Percentiles rank a stretch among this genome's conserved stretches.
Evolutionary conservation across 2,329 filamentous ascomycete genomes (phyloP).

Genomic region (Pseudogymnoascus sp.): DNA sequence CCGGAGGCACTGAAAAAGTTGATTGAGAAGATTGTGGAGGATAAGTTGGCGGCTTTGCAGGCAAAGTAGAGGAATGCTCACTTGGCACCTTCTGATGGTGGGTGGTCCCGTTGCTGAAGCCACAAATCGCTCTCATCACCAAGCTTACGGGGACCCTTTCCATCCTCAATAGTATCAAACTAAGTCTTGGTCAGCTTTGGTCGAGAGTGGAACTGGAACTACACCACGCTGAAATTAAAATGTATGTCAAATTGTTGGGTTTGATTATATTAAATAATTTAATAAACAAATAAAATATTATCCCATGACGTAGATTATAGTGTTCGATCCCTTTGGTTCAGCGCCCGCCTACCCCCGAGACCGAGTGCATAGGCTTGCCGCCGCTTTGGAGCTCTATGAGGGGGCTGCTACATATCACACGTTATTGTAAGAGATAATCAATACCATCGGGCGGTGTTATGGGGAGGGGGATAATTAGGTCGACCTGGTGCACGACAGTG

Average conservation of each 20-base stretch:
- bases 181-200: neutral
- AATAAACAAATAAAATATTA: neutral
- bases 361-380: neutral
- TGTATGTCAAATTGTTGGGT: neutral
- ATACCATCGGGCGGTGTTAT: neutral
- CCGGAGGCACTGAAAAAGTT: constrained; percentile 59
- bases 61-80: neutral
- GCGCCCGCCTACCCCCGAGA: too few relatives aligned
- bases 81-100: neutral
- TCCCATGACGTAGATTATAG: neutral
- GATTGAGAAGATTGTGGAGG: constrained; percentile 66
- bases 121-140: neutral
- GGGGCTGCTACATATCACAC: too few relatives aligned
- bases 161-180: neutral
- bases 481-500: neutral
- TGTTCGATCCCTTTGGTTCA: too few relatives aligned
- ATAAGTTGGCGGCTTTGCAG: constrained; percentile 43
- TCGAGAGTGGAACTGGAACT: neutral
- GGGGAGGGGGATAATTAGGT: neutral
- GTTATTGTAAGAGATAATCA: too few relatives aligned
- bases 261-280: neutral
- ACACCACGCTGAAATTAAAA: neutral
- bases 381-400: neutral
- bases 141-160: neutral
- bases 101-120: neutral